phyloP scores from a whole-genome alignment of 345 rosid genomes.

The Populus simonii region DNA sequence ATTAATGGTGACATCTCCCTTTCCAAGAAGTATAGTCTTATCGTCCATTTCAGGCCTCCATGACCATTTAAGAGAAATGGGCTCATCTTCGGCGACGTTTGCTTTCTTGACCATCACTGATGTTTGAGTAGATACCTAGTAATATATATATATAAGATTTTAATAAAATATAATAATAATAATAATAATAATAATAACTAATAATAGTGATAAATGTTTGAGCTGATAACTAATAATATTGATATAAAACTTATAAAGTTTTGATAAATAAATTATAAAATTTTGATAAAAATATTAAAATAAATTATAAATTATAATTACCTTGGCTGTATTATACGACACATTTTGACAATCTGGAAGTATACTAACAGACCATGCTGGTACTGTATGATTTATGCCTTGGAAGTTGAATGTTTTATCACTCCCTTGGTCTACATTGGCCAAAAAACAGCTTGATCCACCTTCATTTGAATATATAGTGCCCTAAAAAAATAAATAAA shows the following conservation, averaged over 20 bases:
- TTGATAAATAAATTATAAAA: background rate
- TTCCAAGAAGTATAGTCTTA: conserved; percentile 7
- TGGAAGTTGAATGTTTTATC: conserved; percentile 47
- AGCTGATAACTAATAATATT: no score
- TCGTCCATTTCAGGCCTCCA: conserved; percentile 57
- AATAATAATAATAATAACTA: no score
- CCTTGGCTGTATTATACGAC: conserved; percentile 65
- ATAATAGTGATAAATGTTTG: no score
- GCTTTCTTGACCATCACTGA: conserved; percentile 36
- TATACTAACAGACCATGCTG: conserved; percentile 72
- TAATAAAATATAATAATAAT: no score
- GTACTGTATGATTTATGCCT: conserved; percentile 42
- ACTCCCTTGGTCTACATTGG: conserved; percentile 36
- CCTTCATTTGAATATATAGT: conserved; percentile 38
- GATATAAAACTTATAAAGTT: no score
- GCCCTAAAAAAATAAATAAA: conserved; percentile 26
- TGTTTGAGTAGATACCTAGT: conserved; percentile 52
- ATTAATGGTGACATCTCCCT: background rate
- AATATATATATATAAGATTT: background rate
- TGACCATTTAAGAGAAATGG: conserved; percentile 40
- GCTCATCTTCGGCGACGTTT: conserved; percentile 32
- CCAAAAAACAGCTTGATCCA: conserved; percentile 51
- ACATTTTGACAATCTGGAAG: conserved; percentile 59
- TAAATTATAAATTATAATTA: background rate
- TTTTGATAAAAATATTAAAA: background rate